Base-by-base conservation (phyloP, 2,329 filamentous ascomycete species). In the Diaporthe sp. region DNA sequence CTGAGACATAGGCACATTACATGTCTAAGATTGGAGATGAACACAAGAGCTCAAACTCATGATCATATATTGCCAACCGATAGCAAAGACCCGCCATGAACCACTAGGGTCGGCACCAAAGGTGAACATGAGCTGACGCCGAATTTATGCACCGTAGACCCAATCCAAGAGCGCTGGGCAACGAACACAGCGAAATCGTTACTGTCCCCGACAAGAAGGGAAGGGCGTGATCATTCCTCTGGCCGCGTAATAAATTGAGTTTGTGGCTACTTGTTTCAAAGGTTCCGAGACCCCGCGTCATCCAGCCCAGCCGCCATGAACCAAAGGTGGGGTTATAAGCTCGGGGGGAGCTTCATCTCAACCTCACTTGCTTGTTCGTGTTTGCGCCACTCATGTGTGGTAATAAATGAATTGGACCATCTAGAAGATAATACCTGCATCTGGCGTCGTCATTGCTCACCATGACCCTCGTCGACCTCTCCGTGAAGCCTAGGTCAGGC, bases 381-480 rank as follows among this genome's bases (percentile, higher is more conserved):
- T 28, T 30, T 30, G 33, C 12, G 17, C 25, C n/a, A 30, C 15
- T 52, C 70, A 64, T 33, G 22, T 64, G 60, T 64, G 58, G 19
- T 33, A 25, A 33, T 33, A 35, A 25, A 45, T 25, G 38, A 55
- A 3, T 9, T 28, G 28, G 33, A 25, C 45, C 28, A 19, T 25
- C n/a, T 40, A 35, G 12, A 22, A 25, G 28, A 25, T 45, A 17
- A n/a, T 40, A 52, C 22, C 45, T 52, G n/a, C 70, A 33, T 35
- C n/a, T 33, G 50, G 6, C 35, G 42, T 28, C 25, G 3, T 25
- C 22, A 6, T 13, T 12, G 15, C 38, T n/a, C 25, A 61, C 17
- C 57, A 72, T 72, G 70, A 72, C 70, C n/a, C 42, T 72, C 15
- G 35, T 72, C 57, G 54, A 72, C 25, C 58, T 64, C 45, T 42